These are phyloP conservation scores for Elsinoe australis DNA, from an alignment of 2,329 filamentous ascomycete genomes.

Conservation along the genomic window DNA sequence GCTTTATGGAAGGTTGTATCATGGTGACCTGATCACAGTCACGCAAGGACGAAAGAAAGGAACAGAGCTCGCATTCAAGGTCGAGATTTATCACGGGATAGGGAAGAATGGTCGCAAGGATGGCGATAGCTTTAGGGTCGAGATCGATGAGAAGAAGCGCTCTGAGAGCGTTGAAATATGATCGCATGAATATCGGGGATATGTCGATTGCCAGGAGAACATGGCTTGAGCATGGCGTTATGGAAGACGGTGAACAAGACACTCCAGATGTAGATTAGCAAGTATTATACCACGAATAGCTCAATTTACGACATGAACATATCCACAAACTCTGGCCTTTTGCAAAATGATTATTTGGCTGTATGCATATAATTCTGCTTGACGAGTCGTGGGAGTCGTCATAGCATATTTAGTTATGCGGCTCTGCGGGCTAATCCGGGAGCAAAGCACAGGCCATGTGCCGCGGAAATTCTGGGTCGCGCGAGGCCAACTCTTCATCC, in stretches of 20 bases:
- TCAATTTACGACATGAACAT: not conserved
- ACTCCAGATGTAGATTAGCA: not conserved
- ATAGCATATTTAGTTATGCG: not conserved
- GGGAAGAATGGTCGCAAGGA: conserved; percentile 23
- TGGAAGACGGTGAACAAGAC: too few species aligned
- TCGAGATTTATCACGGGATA: conserved; percentile 38
- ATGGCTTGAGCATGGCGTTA: not conserved
- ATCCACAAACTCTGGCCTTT: not conserved
- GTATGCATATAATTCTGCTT: too few species aligned
- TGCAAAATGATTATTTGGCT: not conserved
- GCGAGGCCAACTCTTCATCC: not conserved
- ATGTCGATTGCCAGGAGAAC: too few species aligned
- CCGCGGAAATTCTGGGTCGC: not conserved
- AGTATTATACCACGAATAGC: not conserved
- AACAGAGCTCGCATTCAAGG: conserved; percentile 34
- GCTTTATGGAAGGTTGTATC: conserved; percentile 60
- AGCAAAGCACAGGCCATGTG: not conserved
- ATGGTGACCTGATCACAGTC: conserved; percentile 68
- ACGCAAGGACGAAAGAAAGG: conserved; percentile 44
- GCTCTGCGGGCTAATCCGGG: not conserved
- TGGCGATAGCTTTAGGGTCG: conserved; percentile 4
- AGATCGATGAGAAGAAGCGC: not conserved
- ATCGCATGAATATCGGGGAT: too few species aligned
- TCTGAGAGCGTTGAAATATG: not conserved
- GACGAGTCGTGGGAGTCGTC: too few species aligned